Percentiles rank a stretch among this genome's conserved stretches.
phyloP scores from a whole-genome alignment of 2,329 filamentous ascomycete species.

The Nigrospora osmanthi region DNA sequence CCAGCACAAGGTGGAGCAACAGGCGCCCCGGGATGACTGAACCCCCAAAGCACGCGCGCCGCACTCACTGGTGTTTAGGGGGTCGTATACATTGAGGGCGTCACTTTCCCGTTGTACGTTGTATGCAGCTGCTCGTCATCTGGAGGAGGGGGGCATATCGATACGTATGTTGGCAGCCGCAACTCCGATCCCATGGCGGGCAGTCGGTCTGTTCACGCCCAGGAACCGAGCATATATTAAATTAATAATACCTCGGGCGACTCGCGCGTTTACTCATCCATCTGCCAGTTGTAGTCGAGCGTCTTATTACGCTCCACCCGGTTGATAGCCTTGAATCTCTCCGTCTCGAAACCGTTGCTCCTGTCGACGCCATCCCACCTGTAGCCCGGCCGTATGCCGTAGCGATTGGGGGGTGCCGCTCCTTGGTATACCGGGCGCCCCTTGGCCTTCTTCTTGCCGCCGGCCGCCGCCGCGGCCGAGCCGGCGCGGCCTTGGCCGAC shows the following conservation, averaged over 20 bases:
- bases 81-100: no score
- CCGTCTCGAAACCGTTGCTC: conserved; percentile 85
- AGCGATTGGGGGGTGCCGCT: conserved; percentile 79
- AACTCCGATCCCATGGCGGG: neutral
- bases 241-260: no score
- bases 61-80: no score
- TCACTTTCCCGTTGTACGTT: no score
- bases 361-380: conserved; percentile 96
- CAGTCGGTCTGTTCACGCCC: neutral
- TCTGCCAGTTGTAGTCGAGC: conserved; percentile 89
- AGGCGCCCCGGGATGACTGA: no score
- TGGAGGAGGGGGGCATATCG: neutral
- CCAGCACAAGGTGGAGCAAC: no score
- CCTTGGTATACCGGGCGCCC: conserved; percentile 68
- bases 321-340: conserved; percentile 87
- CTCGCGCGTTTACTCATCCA: conserved; percentile 61
- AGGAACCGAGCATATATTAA: conserved; percentile 3
- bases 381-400: conserved; percentile 87
- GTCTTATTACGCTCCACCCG: conserved; percentile 66
- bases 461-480: conserved; percentile 5
- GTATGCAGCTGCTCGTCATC: no score
- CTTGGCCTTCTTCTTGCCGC: conserved; percentile 23
- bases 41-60: no score
- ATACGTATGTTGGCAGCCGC: neutral
- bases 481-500: conserved; percentile 39